Evolutionary conservation across 148 eudicot species (phyloP).

Genomic region (Persicaria tinctoria): DNA sequence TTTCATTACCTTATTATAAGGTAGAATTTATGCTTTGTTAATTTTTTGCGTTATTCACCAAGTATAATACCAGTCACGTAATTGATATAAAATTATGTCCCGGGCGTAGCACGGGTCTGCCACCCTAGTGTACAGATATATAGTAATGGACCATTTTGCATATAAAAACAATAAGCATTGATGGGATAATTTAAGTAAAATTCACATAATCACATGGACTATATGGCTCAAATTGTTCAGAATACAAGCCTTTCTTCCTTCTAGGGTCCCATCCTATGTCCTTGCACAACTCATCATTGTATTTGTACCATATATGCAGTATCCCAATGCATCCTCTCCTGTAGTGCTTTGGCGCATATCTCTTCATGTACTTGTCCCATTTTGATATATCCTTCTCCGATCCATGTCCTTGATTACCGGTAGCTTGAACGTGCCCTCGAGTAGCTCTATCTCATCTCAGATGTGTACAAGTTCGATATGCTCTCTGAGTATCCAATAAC

Average conservation of each 20-base stretch:
- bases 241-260: constrained; percentile 45
- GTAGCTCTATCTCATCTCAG: constrained; percentile 46
- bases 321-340: constrained; percentile 48
- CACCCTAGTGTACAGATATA: no score
- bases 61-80: no score
- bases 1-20: no score
- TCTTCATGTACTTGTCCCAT: constrained; percentile 47
- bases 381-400: constrained; percentile 39
- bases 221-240: constrained; percentile 57
- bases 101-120: no score
- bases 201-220: constrained; percentile 46
- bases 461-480: constrained; percentile 42
- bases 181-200: not conserved
- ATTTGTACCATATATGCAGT: constrained; percentile 38
- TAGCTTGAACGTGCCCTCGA: constrained; percentile 45
- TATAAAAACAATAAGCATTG: no score
- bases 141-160: no score
- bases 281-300: constrained; percentile 64
- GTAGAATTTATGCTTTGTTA: no score
- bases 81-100: no score
- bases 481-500: constrained; percentile 54
- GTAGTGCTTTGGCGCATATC: constrained; percentile 22
- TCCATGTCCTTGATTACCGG: constrained; percentile 41
- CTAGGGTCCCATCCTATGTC: constrained; percentile 66
- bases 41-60: no score